These are phyloP conservation scores for Salvia sclarea DNA, from an alignment of 305 asterid species.

Conservation along the genomic window DNA sequence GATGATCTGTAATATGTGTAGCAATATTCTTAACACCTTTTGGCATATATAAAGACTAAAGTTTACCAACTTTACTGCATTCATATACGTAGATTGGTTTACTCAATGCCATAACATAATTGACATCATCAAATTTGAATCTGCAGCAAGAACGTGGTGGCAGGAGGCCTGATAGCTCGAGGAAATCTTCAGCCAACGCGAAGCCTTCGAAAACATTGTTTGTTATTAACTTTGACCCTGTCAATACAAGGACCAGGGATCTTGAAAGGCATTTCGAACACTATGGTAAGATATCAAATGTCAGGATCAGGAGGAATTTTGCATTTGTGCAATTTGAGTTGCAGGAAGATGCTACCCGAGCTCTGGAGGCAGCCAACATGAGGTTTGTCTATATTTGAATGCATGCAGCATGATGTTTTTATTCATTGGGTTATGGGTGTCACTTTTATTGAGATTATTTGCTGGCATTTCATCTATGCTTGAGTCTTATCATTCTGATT, in stretches of 20 bases:
- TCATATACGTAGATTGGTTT: neutral
- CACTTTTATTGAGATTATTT: neutral
- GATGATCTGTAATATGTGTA: neutral
- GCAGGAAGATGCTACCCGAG: slow-evolving; percentile 86
- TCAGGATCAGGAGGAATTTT: slow-evolving; percentile 87
- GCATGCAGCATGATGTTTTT: neutral
- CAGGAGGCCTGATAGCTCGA: slow-evolving; percentile 70
- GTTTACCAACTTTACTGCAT: neutral
- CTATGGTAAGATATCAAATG: slow-evolving; percentile 74
- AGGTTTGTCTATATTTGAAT: slow-evolving; percentile 45
- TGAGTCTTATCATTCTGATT: slow-evolving; percentile 18
- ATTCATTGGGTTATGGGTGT: neutral
- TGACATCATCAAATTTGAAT: slow-evolving; percentile 29
- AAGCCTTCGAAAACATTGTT: slow-evolving; percentile 87
- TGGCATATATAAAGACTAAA: neutral
- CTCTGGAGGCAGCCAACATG: slow-evolving; percentile 73
- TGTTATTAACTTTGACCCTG: slow-evolving; percentile 87
- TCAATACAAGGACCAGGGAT: slow-evolving; percentile 77
- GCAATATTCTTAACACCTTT: neutral
- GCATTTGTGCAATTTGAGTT: slow-evolving; percentile 82
- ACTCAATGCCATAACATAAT: neutral
- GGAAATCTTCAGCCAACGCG: slow-evolving; percentile 58
- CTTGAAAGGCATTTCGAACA: slow-evolving; percentile 81
- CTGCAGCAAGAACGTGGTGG: slow-evolving; percentile 88
- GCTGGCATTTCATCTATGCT: neutral